A percentile compares a stretch with the other conserved stretches of the same genome.
phyloP scores from a whole-genome alignment of 2,329 filamentous ascomycete genomes.

The Fusarium verticillioides region DNA sequence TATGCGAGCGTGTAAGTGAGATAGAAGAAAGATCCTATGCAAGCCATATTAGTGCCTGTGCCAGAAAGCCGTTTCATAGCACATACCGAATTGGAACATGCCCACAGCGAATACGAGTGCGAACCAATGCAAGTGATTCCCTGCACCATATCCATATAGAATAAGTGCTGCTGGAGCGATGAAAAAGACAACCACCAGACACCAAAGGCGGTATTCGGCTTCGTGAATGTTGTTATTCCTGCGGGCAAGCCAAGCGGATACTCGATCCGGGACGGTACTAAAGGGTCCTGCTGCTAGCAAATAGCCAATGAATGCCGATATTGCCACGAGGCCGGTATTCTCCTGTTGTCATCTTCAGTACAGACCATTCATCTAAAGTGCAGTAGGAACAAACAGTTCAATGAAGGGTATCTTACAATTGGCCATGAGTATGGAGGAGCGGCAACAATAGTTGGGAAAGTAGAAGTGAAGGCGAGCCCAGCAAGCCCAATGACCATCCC shows the following conservation, averaged over 20 bases:
- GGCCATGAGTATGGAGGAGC: background rate
- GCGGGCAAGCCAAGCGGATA: background rate
- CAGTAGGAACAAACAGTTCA: background rate
- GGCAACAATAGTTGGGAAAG: background rate
- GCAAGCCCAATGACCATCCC: background rate
- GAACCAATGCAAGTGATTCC: background rate
- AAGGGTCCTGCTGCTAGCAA: background rate
- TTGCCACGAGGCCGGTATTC: background rate
- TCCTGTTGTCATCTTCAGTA: background rate
- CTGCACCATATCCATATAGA: background rate
- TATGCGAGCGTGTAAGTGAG: constrained; percentile 3
- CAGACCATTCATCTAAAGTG: background rate
- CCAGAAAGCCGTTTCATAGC: background rate
- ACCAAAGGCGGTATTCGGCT: constrained; percentile 1
- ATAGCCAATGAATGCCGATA: background rate
- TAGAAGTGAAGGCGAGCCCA: background rate
- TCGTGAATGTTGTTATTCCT: background rate
- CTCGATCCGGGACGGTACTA: background rate
- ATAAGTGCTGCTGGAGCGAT: background rate
- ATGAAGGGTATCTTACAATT: background rate
- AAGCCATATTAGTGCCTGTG: background rate
- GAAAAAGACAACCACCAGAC: background rate
- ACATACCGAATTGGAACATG: background rate
- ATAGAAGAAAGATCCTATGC: background rate
- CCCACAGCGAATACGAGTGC: background rate